Percentiles rank a stretch among this genome's conserved stretches.
Evolutionary conservation across 1,284 basidiomycete genomes (phyloP).

Genomic region (Vanrija sp.): DNA sequence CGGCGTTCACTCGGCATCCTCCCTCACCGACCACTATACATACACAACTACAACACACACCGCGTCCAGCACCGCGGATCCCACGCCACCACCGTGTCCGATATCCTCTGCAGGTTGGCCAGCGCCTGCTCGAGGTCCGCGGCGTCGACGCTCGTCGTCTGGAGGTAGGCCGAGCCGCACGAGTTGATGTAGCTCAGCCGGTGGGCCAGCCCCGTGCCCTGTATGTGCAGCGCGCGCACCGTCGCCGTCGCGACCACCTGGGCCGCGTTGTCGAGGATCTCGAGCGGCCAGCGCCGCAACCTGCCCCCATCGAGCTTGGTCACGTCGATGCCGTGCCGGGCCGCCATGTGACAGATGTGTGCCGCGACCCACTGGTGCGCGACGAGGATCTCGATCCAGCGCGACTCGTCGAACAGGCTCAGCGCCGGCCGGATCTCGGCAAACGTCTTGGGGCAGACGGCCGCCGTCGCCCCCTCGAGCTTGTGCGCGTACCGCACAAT

Average conservation of each 20-base stretch:
- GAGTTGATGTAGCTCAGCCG: conserved; percentile 2
- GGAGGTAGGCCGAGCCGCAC: conserved; percentile 1
- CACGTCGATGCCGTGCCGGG: conserved; percentile 6
- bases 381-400: conserved; percentile 6
- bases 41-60: neutral
- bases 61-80: conserved; percentile 4
- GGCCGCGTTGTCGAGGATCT: conserved; percentile 2
- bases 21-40: too few species aligned
- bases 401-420: neutral
- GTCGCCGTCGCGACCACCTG: conserved; percentile 1
- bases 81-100: neutral
- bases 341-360: conserved; percentile 4
- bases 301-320: neutral
- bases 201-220: conserved; percentile 1
- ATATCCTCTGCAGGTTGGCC: conserved; percentile 3
- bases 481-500: neutral
- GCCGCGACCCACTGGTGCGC: conserved; percentile 3
- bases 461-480: neutral
- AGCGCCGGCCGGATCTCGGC: neutral
- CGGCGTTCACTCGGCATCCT: too few species aligned
- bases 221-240: neutral
- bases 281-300: neutral
- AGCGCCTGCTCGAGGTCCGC: neutral
- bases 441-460: neutral
- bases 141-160: neutral